Percentiles rank a stretch among this genome's conserved stretches.
These are phyloP conservation scores for Candolleomyces aberdarensis DNA, from an alignment of 768 basidiomycete species.

Conservation along the genomic window DNA sequence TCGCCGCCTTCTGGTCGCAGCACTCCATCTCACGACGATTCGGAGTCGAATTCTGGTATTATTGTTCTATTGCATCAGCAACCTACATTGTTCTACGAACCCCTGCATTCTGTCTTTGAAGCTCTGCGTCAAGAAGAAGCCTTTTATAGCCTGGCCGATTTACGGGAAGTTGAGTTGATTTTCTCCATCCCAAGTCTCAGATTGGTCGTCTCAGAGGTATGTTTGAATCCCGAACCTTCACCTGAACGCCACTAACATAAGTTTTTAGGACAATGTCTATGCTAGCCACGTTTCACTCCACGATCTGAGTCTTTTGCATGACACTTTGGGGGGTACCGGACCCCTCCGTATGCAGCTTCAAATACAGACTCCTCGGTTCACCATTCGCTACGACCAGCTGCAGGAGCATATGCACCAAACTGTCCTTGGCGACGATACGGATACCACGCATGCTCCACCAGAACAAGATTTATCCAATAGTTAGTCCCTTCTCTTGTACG, in stretches of 20 bases:
- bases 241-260: not conserved
- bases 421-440: slow-evolving; percentile 8
- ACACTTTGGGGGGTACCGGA: slow-evolving; percentile 58
- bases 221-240: slow-evolving; percentile 7
- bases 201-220: slow-evolving; percentile 63
- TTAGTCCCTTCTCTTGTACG: too few species aligned
- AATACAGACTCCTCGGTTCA: slow-evolving; percentile 53
- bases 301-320: slow-evolving; percentile 68
- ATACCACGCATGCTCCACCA: too few species aligned
- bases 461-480: too few species aligned
- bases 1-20: slow-evolving; percentile 51
- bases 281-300: slow-evolving; percentile 68
- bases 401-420: slow-evolving; percentile 50
- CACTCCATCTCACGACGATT: slow-evolving; percentile 14
- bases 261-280: slow-evolving; percentile 61
- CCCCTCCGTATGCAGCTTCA: slow-evolving; percentile 60
- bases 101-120: slow-evolving; percentile 65
- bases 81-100: slow-evolving; percentile 77
- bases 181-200: slow-evolving; percentile 71
- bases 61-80: slow-evolving; percentile 56
- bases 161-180: slow-evolving; percentile 59
- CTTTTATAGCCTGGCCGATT: slow-evolving; percentile 42
- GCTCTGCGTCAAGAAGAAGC: slow-evolving; percentile 64
- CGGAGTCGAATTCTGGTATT: slow-evolving; percentile 14
- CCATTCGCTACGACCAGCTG: slow-evolving; percentile 59